These are phyloP conservation scores for Solanum corneliomulleri DNA, from an alignment of 257 asterid genomes.

Conservation along the genomic window DNA sequence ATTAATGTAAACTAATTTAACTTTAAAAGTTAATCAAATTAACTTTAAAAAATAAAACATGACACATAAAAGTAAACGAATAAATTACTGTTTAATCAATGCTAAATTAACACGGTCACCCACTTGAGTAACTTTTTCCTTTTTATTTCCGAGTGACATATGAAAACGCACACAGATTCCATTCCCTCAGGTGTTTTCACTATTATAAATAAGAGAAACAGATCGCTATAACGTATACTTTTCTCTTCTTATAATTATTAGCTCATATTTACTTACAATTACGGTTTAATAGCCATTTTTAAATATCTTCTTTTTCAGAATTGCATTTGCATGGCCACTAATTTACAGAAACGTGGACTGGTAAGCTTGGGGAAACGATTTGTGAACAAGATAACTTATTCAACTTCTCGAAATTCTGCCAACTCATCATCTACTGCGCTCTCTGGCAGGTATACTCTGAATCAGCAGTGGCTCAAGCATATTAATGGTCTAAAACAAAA, in stretches of 20 bases:
- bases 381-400: neutral
- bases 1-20: no score
- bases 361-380: slow-evolving; percentile 1
- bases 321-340: slow-evolving; percentile 5
- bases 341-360: slow-evolving; percentile 1
- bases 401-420: neutral
- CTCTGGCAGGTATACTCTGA: neutral
- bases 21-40: no score
- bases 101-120: neutral
- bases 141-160: neutral
- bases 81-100: neutral
- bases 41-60: fast-evolving
- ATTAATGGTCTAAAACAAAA: no score
- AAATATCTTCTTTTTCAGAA: neutral
- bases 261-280: neutral
- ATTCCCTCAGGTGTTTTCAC: neutral
- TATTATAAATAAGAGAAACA: neutral
- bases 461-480: no score
- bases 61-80: no score
- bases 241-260: neutral
- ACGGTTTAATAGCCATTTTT: neutral
- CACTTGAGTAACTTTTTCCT: neutral
- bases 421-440: neutral
- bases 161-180: neutral
- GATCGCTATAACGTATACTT: neutral